Conservation (phyloP, 1,284 basidiomycete genomes). For the Mycena citricolor region DNA sequence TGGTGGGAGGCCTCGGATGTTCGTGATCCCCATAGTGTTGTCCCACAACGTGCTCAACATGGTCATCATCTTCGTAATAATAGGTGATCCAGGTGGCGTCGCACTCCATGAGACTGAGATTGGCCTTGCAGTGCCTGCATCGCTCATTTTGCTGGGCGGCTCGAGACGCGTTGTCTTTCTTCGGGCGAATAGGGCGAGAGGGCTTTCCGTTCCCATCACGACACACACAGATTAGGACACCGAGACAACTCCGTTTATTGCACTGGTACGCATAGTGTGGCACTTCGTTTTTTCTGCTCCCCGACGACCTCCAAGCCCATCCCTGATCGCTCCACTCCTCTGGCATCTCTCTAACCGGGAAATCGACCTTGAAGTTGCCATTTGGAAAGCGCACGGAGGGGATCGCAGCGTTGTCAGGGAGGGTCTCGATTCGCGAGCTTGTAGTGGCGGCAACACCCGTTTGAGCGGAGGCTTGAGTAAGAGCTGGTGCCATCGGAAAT, state of each 20-base stretch:
- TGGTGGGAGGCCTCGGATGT: slow-evolving; percentile 3
- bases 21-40: slow-evolving; percentile 2
- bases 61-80: neutral
- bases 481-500: no score
- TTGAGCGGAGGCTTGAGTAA: no score
- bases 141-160: neutral
- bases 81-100: slow-evolving; percentile 3
- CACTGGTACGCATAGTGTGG: slow-evolving; percentile 2
- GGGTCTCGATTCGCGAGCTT: no score
- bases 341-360: neutral
- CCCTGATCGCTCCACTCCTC: slow-evolving; percentile 4
- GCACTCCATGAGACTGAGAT: slow-evolving; percentile 4
- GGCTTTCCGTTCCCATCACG: neutral
- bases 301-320: slow-evolving; percentile 11
- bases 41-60: neutral
- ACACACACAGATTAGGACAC: slow-evolving; percentile 4
- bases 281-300: slow-evolving; percentile 1
- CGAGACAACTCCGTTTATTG: slow-evolving; percentile 6
- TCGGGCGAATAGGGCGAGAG: neutral
- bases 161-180: neutral
- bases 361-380: slow-evolving; percentile 7
- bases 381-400: slow-evolving; percentile 2
- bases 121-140: slow-evolving; percentile 3
- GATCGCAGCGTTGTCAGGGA: no score
- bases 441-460: no score